phyloP scores from a whole-genome alignment of 164 flowering plant genomes.

The Stephania cephalantha region DNA sequence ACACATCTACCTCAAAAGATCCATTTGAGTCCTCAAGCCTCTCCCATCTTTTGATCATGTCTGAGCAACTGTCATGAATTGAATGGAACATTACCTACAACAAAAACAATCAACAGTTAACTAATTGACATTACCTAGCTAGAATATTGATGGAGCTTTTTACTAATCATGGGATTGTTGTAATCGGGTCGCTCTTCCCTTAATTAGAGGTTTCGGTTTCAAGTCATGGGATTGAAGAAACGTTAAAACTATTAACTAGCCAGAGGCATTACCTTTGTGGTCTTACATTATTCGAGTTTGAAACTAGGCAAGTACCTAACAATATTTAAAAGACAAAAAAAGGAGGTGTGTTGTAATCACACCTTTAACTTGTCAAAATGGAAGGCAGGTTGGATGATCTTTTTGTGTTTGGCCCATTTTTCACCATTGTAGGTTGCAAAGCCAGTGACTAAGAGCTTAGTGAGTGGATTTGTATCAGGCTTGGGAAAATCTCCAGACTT shows the following conservation, averaged over 20 bases:
- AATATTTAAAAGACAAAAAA: no score
- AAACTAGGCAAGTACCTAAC: no score
- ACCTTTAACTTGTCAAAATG: constrained; percentile 29
- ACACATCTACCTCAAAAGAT: constrained; percentile 20
- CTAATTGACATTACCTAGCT: neutral
- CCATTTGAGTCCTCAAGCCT: neutral
- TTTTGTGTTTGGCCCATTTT: constrained; percentile 25
- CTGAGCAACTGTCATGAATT: constrained; percentile 11
- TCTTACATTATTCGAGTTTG: neutral
- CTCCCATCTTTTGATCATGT: constrained; percentile 20
- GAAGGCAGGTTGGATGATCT: constrained; percentile 25
- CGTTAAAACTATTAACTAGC: neutral
- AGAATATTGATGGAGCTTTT: neutral
- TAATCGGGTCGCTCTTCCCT: neutral
- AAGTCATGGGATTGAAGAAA: neutral
- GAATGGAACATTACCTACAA: constrained; percentile 18
- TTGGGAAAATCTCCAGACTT: constrained; percentile 6
- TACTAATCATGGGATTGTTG: neutral
- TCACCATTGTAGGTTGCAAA: constrained; percentile 15
- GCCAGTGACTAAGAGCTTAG: constrained; percentile 12
- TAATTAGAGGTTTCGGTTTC: no score
- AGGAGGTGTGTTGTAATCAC: neutral
- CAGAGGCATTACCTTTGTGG: no score
- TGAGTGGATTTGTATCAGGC: neutral
- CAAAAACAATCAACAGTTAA: neutral